Conservation (phyloP, 2,329 filamentous ascomycete genomes). For the Aspergillus proliferans region DNA sequence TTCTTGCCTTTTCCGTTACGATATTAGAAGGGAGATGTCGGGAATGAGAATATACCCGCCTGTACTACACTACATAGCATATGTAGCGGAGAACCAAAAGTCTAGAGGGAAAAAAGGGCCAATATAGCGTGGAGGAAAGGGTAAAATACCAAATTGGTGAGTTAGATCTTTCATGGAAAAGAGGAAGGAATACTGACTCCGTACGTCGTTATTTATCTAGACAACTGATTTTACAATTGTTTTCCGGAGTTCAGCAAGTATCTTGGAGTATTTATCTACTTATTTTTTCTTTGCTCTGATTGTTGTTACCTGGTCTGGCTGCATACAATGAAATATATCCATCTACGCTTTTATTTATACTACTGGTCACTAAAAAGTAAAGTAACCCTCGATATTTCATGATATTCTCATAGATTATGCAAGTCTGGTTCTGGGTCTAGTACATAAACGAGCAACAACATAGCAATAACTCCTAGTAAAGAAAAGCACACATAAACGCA, state of each 20-base stretch:
- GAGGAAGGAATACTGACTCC: not conserved
- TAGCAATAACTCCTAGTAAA: no score
- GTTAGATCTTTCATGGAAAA: not conserved
- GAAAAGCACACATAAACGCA: no score
- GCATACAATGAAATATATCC: slow-evolving; percentile 5
- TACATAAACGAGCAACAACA: no score
- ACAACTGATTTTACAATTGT: not conserved
- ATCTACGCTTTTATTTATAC: no score
- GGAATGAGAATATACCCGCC: slow-evolving; percentile 4
- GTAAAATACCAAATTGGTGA: slow-evolving; percentile 18
- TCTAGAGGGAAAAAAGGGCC: slow-evolving; percentile 9
- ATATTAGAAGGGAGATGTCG: no score
- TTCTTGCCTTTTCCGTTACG: not conserved
- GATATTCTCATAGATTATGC: no score
- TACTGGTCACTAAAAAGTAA: no score
- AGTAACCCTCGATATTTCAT: no score
- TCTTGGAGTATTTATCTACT: not conserved
- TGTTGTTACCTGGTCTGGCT: not conserved
- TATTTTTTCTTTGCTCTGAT: not conserved
- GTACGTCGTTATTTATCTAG: not conserved
- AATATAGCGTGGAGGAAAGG: slow-evolving; percentile 33
- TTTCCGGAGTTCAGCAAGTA: slow-evolving; percentile 5
- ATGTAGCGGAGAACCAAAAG: not conserved
- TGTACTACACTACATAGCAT: no score
- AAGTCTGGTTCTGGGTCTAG: no score